Percentiles rank a stretch among this genome's conserved stretches.
Conservation (phyloP, 2,329 filamentous ascomycete genomes). For the Trichoderma sp. region DNA sequence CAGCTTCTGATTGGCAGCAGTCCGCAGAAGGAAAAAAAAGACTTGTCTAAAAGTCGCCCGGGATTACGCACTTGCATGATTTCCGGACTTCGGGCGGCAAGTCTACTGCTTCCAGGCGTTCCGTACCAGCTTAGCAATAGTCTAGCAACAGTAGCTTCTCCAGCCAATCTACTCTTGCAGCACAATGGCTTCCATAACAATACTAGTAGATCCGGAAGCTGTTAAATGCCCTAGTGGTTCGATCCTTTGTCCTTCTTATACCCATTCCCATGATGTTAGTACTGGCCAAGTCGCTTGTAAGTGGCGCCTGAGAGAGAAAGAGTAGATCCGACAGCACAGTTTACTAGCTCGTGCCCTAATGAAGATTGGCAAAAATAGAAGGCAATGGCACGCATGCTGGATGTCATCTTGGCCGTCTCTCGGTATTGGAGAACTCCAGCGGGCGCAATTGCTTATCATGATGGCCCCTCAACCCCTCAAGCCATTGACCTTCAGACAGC, state of each 20-base stretch:
- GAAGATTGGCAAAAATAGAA: background rate
- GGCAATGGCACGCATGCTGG: background rate
- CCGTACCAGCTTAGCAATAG: background rate
- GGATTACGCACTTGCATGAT: slow-evolving; percentile 8
- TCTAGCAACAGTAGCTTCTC: background rate
- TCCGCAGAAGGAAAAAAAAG: background rate
- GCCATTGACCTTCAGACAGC: background rate
- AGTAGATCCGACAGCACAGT: background rate
- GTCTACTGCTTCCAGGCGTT: background rate
- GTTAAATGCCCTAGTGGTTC: background rate
- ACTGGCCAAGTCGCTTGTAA: background rate
- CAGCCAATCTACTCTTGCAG: background rate
- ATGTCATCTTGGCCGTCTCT: background rate
- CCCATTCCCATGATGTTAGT: background rate
- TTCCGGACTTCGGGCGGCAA: slow-evolving; percentile 4
- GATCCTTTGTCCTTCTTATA: too few species aligned
- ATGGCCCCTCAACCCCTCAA: background rate
- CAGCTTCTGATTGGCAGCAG: slow-evolving; percentile 5
- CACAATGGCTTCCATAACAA: background rate
- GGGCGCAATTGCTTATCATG: slow-evolving; percentile 5
- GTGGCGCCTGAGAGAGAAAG: background rate
- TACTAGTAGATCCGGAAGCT: background rate
- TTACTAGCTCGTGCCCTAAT: background rate
- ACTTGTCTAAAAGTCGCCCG: background rate
- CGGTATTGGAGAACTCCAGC: background rate